phyloP scores from a whole-genome alignment of 768 basidiomycete genomes.

The Trametes cinnabarina region DNA sequence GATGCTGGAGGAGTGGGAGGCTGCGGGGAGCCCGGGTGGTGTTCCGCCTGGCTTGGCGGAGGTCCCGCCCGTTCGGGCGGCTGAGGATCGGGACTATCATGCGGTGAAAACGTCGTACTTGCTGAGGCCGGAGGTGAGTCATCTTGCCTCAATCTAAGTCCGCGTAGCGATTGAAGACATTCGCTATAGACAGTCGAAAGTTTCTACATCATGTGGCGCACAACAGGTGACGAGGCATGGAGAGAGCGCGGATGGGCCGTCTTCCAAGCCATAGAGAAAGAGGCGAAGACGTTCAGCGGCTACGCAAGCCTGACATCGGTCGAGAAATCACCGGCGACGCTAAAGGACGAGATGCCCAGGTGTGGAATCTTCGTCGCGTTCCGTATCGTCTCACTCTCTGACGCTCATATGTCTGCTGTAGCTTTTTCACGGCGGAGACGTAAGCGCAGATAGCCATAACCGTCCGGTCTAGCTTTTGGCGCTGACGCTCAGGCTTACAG shows the following conservation, averaged over 20 bases:
- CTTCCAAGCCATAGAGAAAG: constrained; percentile 63
- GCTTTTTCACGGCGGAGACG: constrained; percentile 57
- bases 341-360: constrained; percentile 70
- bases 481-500: constrained; percentile 30
- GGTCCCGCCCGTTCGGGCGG: constrained; percentile 30
- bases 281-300: constrained; percentile 56
- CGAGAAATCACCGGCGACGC: constrained; percentile 38
- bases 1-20: constrained; percentile 44
- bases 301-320: constrained; percentile 60
- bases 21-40: constrained; percentile 30
- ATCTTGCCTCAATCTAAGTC: constrained; percentile 57
- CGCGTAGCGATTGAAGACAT: constrained; percentile 57
- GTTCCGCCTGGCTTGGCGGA: constrained; percentile 55
- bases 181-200: constrained; percentile 70
- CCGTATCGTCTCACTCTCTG: no score
- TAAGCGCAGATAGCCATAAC: constrained; percentile 15
- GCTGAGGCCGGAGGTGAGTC: constrained; percentile 70
- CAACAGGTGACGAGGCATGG: constrained; percentile 69
- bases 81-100: constrained; percentile 48
- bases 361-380: constrained; percentile 28
- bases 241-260: constrained; percentile 70
- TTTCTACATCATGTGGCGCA: constrained; percentile 68
- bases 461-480: background rate
- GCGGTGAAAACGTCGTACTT: constrained; percentile 49
- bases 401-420: constrained; percentile 17